Evolutionary conservation across 2,329 filamentous ascomycete species (phyloP).

Genomic region (Trichoderma breve): DNA sequence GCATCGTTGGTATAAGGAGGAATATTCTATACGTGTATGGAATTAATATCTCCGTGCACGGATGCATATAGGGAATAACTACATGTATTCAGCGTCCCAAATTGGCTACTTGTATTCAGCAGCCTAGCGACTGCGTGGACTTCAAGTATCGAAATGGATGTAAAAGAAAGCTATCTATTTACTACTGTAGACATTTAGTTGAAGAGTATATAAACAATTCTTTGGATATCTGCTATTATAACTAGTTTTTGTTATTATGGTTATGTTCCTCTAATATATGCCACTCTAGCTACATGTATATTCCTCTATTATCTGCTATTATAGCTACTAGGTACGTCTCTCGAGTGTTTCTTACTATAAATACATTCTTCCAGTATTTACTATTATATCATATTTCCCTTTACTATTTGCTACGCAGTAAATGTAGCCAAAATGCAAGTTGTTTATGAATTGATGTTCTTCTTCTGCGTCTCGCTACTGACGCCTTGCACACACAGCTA

Average conservation of each 20-base stretch:
- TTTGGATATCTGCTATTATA: neutral
- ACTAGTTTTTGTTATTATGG: neutral
- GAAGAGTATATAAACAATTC: too few relatives aligned
- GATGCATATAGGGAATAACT: neutral
- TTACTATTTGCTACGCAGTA: neutral
- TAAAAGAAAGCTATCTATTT: neutral
- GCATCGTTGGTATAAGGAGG: neutral
- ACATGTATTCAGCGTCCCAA: neutral
- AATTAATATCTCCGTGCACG: neutral
- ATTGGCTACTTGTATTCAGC: too few relatives aligned
- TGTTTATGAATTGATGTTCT: neutral
- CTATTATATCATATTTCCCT: neutral
- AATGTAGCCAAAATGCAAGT: neutral
- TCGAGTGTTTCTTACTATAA: neutral
- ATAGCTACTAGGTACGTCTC: too few relatives aligned
- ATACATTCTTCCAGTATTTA: neutral
- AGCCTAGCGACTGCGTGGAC: neutral
- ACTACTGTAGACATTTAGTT: too few relatives aligned
- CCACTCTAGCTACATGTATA: neutral
- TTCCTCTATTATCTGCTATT: neutral
- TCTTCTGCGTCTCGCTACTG: neutral
- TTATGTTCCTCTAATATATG: neutral
- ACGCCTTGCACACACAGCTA: neutral
- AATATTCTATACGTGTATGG: neutral
- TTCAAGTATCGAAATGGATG: neutral